phyloP scores from a whole-genome alignment of 768 basidiomycete species.

The Boletus rex-veris region DNA sequence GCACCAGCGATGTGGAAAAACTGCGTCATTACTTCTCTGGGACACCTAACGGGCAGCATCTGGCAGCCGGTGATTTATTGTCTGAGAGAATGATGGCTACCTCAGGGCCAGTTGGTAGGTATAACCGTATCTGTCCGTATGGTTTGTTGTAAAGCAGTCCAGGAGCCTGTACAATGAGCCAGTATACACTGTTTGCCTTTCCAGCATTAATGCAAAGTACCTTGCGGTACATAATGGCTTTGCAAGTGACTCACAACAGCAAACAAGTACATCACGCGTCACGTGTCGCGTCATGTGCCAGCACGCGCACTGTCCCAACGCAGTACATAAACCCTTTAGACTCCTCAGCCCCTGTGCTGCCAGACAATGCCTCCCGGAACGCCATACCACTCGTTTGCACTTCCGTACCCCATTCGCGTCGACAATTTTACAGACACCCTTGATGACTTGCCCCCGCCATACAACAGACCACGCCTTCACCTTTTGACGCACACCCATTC shows the following conservation, averaged over 20 bases:
- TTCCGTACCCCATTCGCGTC: constrained; percentile 81
- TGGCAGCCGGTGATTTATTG: constrained; percentile 46
- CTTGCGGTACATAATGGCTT: no score
- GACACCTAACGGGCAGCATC: constrained; percentile 38
- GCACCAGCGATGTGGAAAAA: constrained; percentile 26
- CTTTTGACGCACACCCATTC: constrained; percentile 90
- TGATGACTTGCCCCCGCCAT: constrained; percentile 31
- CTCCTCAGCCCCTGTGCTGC: constrained; percentile 15
- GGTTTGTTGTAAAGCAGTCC: constrained; percentile 12
- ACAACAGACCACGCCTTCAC: constrained; percentile 47
- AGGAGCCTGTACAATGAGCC: constrained; percentile 8
- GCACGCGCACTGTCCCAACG: no score
- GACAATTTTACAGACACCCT: constrained; percentile 67
- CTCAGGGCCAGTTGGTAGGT: not conserved
- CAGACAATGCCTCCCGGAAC: constrained; percentile 67
- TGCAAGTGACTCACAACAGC: no score
- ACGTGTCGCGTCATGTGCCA: no score
- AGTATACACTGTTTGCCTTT: no score
- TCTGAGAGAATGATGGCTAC: constrained; percentile 9
- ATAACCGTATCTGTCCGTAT: constrained; percentile 7
- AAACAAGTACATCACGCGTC: no score
- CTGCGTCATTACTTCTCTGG: constrained; percentile 37
- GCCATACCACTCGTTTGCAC: constrained; percentile 71
- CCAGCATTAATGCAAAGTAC: no score
- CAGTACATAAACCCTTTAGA: no score